A percentile compares a stretch with the other conserved stretches of the same genome.
Evolutionary conservation across 116 monocot genomes (phyloP).

Genomic region (Zostera marina): DNA sequence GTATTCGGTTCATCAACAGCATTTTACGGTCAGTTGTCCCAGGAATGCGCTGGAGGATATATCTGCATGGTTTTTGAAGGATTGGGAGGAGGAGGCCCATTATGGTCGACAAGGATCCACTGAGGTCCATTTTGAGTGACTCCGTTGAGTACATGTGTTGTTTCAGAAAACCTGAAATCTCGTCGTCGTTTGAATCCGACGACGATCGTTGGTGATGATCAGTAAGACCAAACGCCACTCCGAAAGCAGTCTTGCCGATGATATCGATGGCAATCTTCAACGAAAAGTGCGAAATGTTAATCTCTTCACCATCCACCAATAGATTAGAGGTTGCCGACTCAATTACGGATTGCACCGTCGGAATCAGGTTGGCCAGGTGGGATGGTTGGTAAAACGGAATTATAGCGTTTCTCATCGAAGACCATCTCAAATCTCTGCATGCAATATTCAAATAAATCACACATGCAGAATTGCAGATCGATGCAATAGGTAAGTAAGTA

Average conservation of each 20-base stretch:
- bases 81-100: constrained; percentile 41
- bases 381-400: constrained; percentile 74
- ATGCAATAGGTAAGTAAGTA: no score
- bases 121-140: constrained; percentile 76
- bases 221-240: constrained; percentile 49
- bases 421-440: constrained; percentile 64
- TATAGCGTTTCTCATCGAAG: constrained; percentile 52
- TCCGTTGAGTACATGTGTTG: constrained; percentile 50
- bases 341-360: constrained; percentile 49
- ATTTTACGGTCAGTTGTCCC: constrained; percentile 46
- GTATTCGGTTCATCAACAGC: constrained; percentile 23
- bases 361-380: constrained; percentile 41
- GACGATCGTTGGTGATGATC: neutral
- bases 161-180: constrained; percentile 37
- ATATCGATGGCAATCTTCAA: constrained; percentile 57
- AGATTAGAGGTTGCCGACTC: constrained; percentile 18
- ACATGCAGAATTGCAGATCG: no score
- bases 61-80: constrained; percentile 43
- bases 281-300: constrained; percentile 55
- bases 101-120: constrained; percentile 58
- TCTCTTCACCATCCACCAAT: constrained; percentile 19
- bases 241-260: constrained; percentile 64
- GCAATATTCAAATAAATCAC: no score
- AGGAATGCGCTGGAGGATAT: constrained; percentile 33
- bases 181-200: neutral